These are phyloP conservation scores for Achaetomium macrosporum DNA, from an alignment of 2,329 filamentous ascomycete genomes.

Conservation along the genomic window DNA sequence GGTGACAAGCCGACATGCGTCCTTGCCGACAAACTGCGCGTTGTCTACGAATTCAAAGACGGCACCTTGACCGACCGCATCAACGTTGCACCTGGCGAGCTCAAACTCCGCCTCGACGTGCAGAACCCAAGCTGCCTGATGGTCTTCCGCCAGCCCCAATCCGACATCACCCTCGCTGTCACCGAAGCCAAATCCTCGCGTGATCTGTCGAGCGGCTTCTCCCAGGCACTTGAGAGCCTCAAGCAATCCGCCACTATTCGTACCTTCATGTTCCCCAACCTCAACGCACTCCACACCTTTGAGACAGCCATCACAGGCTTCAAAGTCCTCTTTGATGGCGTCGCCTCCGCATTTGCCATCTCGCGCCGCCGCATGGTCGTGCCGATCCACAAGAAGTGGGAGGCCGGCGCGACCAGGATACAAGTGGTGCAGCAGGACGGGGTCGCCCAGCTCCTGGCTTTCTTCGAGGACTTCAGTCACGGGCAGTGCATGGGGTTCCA, in stretches of 20 bases:
- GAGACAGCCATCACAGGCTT: constrained; percentile 76
- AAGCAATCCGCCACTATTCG: constrained; percentile 59
- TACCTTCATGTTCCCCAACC: constrained; percentile 60
- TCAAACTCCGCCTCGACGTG: constrained; percentile 61
- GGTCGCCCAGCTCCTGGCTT: constrained; percentile 71
- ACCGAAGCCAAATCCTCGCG: constrained; percentile 60
- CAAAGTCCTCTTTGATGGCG: constrained; percentile 65
- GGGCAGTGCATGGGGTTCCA: constrained; percentile 86
- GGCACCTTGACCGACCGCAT: constrained; percentile 78
- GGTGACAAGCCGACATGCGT: constrained; percentile 60
- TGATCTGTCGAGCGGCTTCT: constrained; percentile 57
- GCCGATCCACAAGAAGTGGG: constrained; percentile 91
- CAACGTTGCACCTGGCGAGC: constrained; percentile 71
- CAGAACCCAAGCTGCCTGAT: constrained; percentile 56
- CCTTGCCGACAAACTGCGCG: constrained; percentile 67
- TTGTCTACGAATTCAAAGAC: constrained; percentile 68
- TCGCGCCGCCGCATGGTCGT: constrained; percentile 82
- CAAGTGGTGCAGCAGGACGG: constrained; percentile 75
- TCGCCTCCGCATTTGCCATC: constrained; percentile 72
- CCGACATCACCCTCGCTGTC: constrained; percentile 70
- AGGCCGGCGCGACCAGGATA: constrained; percentile 70
- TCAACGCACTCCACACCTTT: constrained; percentile 70
- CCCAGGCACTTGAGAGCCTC: constrained; percentile 57
- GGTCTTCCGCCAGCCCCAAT: constrained; percentile 65
- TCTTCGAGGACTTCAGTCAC: constrained; percentile 83